phyloP scores from a whole-genome alignment of 305 asterid genomes.

The Ajuga reptans region DNA sequence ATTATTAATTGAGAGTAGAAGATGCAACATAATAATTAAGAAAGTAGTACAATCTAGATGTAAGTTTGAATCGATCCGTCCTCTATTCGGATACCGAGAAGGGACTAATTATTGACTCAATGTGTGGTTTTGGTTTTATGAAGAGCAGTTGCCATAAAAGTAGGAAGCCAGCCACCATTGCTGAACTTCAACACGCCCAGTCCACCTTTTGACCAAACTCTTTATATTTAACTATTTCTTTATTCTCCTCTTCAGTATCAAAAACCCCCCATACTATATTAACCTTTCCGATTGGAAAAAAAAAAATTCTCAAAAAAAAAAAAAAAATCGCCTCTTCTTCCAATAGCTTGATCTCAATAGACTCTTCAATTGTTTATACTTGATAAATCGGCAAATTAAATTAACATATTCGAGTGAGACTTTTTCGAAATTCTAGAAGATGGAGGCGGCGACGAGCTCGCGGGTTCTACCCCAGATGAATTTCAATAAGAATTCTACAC shows the following conservation, averaged over 20 bases:
- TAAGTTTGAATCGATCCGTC: too few species aligned
- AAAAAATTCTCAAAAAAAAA: too few species aligned
- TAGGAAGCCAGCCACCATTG: constrained; percentile 32
- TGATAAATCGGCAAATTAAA: not conserved
- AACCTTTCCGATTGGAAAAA: too few species aligned
- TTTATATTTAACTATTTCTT: not conserved
- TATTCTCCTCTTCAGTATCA: not conserved
- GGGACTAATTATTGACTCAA: not conserved
- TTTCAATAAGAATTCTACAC: constrained; percentile 19
- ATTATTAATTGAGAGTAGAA: too few species aligned
- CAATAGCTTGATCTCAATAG: not conserved
- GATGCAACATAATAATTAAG: too few species aligned
- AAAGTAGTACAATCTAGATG: too few species aligned
- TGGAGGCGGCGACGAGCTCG: constrained; percentile 47
- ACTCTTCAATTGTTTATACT: too few species aligned
- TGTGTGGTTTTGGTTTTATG: constrained; percentile 11
- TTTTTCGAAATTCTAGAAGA: constrained; percentile 17
- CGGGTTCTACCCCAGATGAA: constrained; percentile 22
- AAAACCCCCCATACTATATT: too few species aligned
- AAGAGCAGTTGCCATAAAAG: not conserved
- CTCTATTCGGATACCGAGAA: too few species aligned
- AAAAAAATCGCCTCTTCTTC: not conserved
- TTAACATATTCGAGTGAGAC: not conserved
- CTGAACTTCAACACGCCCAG: constrained; percentile 27
- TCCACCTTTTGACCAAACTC: constrained; percentile 27